phyloP scores from a whole-genome alignment of 1,284 basidiomycete species.

The Ceratobasidium sp. region DNA sequence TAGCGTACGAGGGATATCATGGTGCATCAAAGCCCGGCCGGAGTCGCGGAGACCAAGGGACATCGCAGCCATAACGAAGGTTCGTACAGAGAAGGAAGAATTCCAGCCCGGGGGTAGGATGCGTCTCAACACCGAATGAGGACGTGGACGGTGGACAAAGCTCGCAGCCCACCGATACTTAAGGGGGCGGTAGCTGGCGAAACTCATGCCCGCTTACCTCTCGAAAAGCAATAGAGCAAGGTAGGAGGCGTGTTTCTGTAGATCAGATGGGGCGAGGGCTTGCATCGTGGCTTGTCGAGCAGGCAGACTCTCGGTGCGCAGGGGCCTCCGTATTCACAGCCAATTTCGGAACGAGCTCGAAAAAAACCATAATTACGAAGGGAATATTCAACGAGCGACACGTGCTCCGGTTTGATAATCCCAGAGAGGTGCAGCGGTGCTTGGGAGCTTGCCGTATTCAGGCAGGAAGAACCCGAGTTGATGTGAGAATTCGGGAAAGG shows the following conservation, averaged over 20 bases:
- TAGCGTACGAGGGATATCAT: constrained; percentile 18
- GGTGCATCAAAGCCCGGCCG: constrained; percentile 24
- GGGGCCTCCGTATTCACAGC: neutral
- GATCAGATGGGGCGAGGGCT: constrained; percentile 34
- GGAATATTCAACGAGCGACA: constrained; percentile 28
- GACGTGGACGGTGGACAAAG: constrained; percentile 20
- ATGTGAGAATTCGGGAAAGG: neutral
- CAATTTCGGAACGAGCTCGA: constrained; percentile 13
- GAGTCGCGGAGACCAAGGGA: constrained; percentile 3
- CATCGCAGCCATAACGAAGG: constrained; percentile 5
- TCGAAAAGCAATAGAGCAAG: constrained; percentile 23
- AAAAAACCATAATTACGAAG: constrained; percentile 25
- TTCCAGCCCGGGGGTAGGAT: neutral
- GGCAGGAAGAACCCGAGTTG: constrained; percentile 23
- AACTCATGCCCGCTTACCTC: constrained; percentile 34
- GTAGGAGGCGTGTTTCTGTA: constrained; percentile 36
- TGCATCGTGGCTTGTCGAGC: constrained; percentile 36
- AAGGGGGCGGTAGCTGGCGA: constrained; percentile 36
- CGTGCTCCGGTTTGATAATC: constrained; percentile 12
- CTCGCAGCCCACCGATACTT: constrained; percentile 30
- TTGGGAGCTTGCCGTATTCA: constrained; percentile 29
- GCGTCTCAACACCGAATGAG: constrained; percentile 21
- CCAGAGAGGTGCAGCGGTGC: neutral
- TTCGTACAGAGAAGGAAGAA: constrained; percentile 17
- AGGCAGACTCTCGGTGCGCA: constrained; percentile 23